Conservation (phyloP, 108 stramenopile species). For the Cyclotella kingstonii region DNA sequence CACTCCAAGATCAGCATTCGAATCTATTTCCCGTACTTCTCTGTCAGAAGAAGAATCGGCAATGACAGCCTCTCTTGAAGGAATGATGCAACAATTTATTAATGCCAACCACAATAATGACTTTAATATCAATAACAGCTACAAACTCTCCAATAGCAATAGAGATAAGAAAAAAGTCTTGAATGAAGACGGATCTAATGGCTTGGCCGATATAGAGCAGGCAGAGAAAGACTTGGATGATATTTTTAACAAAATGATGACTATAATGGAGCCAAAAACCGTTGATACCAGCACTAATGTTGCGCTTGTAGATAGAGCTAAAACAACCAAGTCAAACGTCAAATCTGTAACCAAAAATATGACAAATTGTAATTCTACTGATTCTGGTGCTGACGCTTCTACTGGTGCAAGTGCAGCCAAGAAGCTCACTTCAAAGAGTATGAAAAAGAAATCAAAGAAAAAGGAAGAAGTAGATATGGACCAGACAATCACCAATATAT, state of each 20-base stretch:
- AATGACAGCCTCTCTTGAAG: conserved; percentile 28
- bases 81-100: conserved; percentile 37
- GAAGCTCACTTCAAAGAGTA: too few species aligned
- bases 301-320: neutral
- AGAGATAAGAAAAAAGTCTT: neutral
- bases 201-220: conserved; percentile 3
- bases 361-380: too few species aligned
- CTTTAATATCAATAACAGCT: neutral
- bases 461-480: neutral
- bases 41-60: conserved; percentile 20
- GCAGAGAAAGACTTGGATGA: conserved; percentile 23
- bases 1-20: too few species aligned
- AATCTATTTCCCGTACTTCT: conserved; percentile 1
- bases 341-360: too few species aligned
- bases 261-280: neutral
- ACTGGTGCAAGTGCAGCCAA: too few species aligned
- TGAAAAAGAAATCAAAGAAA: conserved; percentile 4
- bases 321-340: conserved; percentile 1
- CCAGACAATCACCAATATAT: conserved; percentile 45
- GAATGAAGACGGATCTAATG: neutral
- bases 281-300: neutral
- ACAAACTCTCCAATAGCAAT: neutral
- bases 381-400: too few species aligned
- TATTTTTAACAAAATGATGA: conserved; percentile 17
- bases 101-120: conserved; percentile 2